Base-by-base conservation (phyloP, 768 basidiomycete genomes). In the Suillus subluteus region DNA sequence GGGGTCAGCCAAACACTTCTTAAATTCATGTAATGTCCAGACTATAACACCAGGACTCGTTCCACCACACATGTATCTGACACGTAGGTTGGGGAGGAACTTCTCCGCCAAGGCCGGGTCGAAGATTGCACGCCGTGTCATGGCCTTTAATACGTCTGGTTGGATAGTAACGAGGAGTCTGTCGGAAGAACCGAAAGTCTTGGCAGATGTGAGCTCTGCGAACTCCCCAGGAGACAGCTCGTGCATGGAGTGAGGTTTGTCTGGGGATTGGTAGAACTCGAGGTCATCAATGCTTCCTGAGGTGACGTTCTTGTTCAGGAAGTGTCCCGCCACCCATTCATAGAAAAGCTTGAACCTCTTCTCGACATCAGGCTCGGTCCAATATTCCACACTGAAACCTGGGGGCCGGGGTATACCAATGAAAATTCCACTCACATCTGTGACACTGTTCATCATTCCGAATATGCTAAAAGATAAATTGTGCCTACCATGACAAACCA, bases 61-160 rank as follows among this genome's bases (percentile, higher is more conserved):
- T 21, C 59, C 48, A 26, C 65, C 65, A 44, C 61, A 58, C 40
- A 63, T 26, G 50, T 66, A 63, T 15, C 54, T 62, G 41, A 68
- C 32, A 30, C 43, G 62, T 46, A 66, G 5, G 13, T 43, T 52
- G 16, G 68, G 68, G n/a, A 66, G 44, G 7, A 38, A 58, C 8
- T 62, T 43, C 21, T 66, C 41, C 4, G 65, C 68, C 48, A 66
- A 46, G n/a, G 30, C 30, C 2, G 37, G 11, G n/a, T 66, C 43
- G 37, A 68, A 66, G n/a, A 68, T 37, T 23, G 68, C 65, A 41
- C 62, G 65, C 55, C 55, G 54, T 12, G 55, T 61, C 26, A n/a
- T 16, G 6, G 32, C 15, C 30, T 41, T 48, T n/a, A 63, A 16
- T 16, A 61, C 55, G 32, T 63, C 65, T 23, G 4, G 37, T 23